Conservation (phyloP, 192 early-diverging fungal species). For the Allomyces arbusculus region DNA sequence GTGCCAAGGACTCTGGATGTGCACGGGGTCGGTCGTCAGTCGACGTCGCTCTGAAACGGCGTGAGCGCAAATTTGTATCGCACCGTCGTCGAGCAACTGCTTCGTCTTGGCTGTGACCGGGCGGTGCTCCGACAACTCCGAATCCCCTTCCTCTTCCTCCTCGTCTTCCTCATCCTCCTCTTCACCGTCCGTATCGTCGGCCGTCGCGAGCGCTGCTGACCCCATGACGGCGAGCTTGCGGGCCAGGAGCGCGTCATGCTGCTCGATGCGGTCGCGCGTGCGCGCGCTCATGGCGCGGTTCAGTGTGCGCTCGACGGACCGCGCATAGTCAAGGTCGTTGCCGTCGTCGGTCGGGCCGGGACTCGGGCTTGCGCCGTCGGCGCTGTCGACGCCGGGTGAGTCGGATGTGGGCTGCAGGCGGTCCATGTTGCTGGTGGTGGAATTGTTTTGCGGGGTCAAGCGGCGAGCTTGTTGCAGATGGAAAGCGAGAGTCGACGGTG, state of each 20-base stretch:
- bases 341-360: too few relatives aligned
- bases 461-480: too few relatives aligned
- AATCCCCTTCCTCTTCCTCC: conserved; percentile 10
- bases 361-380: too few relatives aligned
- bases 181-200: not conserved
- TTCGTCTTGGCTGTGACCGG: not conserved
- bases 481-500: too few relatives aligned
- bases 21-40: not conserved
- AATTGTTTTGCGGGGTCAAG: too few relatives aligned
- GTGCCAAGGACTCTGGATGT: not conserved
- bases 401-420: too few relatives aligned
- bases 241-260: not conserved
- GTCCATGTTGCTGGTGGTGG: too few relatives aligned
- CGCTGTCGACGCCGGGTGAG: too few relatives aligned
- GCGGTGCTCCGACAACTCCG: conserved; percentile 1
- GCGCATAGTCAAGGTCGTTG: not conserved
- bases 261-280: not conserved
- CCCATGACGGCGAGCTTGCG: not conserved
- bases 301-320: not conserved
- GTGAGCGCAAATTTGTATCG: not conserved
- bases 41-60: too few relatives aligned
- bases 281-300: not conserved
- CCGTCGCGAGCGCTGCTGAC: not conserved
- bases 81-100: not conserved
- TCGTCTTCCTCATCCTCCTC: conserved; percentile 5